These are phyloP conservation scores for Eucalyptus shirleyi DNA, from an alignment of 345 rosid species.

Conservation along the genomic window DNA sequence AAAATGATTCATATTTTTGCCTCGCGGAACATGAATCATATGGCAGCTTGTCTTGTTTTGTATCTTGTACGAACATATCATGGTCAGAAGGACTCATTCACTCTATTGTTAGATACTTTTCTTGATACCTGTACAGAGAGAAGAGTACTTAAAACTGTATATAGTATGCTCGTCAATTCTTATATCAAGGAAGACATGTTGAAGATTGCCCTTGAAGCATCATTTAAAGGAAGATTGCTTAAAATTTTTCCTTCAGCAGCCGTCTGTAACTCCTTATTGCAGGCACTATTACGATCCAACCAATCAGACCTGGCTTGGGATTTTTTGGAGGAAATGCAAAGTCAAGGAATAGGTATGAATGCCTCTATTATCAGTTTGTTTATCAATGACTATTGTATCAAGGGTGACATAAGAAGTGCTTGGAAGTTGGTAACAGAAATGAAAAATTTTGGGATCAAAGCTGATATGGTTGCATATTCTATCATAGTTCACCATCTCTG, in stretches of 20 bases:
- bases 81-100: conserved; percentile 7
- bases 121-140: conserved; percentile 18
- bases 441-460: conserved; percentile 23
- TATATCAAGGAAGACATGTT: conserved; percentile 19
- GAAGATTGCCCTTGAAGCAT: conserved; percentile 9
- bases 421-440: conserved; percentile 27
- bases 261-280: conserved; percentile 24
- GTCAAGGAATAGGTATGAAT: conserved; percentile 16
- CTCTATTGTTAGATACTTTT: conserved; percentile 6
- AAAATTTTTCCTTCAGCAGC: conserved; percentile 23
- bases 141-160: conserved; percentile 12
- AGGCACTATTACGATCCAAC: conserved; percentile 4
- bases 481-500: conserved; percentile 22
- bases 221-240: conserved; percentile 9
- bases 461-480: conserved; percentile 33
- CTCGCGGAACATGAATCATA: conserved; percentile 21
- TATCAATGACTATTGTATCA: conserved; percentile 11
- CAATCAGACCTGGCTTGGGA: conserved; percentile 19
- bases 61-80: conserved; percentile 5
- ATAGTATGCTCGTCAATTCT: conserved; percentile 24
- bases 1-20: conserved; percentile 28
- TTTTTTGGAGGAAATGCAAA: conserved; percentile 25
- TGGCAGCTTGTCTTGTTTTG: conserved; percentile 17
- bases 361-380: conserved; percentile 23
- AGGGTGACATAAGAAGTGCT: conserved; percentile 21